Conservation (phyloP, 768 basidiomycete species). For the Artomyces pyxidatus region DNA sequence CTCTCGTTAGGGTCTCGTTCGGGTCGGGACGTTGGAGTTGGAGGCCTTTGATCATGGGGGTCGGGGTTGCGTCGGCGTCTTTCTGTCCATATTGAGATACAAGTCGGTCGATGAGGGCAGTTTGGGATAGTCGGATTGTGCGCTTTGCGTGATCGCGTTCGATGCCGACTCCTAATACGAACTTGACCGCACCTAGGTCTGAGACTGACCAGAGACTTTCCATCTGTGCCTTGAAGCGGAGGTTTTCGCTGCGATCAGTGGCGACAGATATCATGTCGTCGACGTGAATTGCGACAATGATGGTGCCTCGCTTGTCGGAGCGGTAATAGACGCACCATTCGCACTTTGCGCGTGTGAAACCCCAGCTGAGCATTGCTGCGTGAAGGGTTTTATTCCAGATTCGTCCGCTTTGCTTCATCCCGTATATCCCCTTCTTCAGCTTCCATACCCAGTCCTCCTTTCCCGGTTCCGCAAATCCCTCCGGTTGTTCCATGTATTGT, state of each 20-base stretch:
- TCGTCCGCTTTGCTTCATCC: conserved; percentile 28
- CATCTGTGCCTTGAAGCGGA: not conserved
- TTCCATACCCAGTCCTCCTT: not conserved
- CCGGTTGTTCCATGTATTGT: conserved; percentile 28
- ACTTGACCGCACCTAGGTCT: not conserved
- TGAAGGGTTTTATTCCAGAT: conserved; percentile 26
- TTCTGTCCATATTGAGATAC: not conserved
- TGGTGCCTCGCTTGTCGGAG: not conserved
- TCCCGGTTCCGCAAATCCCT: conserved; percentile 17
- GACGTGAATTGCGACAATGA: not conserved
- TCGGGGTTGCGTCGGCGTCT: not conserved
- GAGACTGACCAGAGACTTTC: not conserved
- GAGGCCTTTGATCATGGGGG: not conserved
- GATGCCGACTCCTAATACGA: not conserved
- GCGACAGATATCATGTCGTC: not conserved
- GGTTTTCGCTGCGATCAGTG: too few species aligned
- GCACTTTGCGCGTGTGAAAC: not conserved
- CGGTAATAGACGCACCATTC: not conserved
- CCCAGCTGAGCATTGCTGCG: not conserved
- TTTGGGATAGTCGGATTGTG: not conserved
- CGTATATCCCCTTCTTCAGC: conserved; percentile 24
- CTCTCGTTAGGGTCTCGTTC: not conserved
- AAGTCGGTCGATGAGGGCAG: not conserved
- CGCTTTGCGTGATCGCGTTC: not conserved
- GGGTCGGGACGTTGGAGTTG: not conserved